Evolutionary conservation across 441 rosid genomes (phyloP), one percentile per base, ranked within the genome.

Genomic region (Syzygium malaccense): DNA sequence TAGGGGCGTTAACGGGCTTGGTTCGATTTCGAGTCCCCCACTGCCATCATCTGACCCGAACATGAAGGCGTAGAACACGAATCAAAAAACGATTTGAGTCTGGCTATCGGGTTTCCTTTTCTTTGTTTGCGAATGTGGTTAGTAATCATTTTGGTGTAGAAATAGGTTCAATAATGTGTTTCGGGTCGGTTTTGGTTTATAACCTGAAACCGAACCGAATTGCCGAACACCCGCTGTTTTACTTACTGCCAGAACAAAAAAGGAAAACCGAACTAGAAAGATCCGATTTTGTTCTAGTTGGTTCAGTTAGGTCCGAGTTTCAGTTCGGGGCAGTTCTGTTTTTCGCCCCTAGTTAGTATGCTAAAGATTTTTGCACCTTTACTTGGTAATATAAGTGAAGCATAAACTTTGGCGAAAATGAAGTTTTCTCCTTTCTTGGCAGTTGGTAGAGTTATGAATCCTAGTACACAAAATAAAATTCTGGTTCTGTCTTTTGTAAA

Each of bases 201-300:
- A 20, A 37, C 26, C 0, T 19, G 1, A 71, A 20, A 37, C 1
- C n/a, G 2, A 68, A 68, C 2, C 14, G 0, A 68, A 68, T 68
- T 2, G 7, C 7, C 0, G 10, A 1, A 68, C 26, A 28, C 12
- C 26, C 4, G 4, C 19, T 32, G 12, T 68, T 19, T 8, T 32
- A 68, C 26, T 68, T 32, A 5, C 45, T 71, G 20, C 26, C 1
- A 3, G 3, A 37, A 11, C 8, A 7, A 30, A 62, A 71, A 37
- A 23, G n/a, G 4, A 71, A 71, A 37, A 14, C 17, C n/a, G 11
- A 71, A 37, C 49, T 37, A 71, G 80, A 71, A 71, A 71, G 51
- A 71, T 71, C 8, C 17, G 3, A 23, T 37, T 71, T 37, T 71
- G 28, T 37, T 71, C 14, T 3, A 0, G 49, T 20, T 20, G 49